Evolutionary conservation across 352 stramenopile species (phyloP), one percentile per base, ranked within the genome.

Genomic region (Blastocystis sp.): DNA sequence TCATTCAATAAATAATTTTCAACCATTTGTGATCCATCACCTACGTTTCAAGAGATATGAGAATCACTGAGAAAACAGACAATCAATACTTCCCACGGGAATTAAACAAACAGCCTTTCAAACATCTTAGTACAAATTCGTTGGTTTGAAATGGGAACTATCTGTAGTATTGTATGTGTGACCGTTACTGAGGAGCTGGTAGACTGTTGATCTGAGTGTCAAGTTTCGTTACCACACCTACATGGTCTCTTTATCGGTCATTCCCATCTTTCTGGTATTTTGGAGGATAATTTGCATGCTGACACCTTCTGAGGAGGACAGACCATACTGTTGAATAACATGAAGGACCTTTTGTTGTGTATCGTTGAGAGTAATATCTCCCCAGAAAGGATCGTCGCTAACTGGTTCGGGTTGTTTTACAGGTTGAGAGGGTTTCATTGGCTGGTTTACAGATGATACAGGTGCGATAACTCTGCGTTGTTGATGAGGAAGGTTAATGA

Each of bases 71-170:
- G 54, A 61, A 61, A 61, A 61, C 39, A 61, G 3, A 61, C 3
- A 7, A n/a, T 16, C 27, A 32, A 14, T n/a, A n/a, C 29, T 11
- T 54, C 29, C 29, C 37, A 27, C 37, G 43, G 37, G 51, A 52
- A 77, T 51, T 54, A 77, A 63, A 58, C 46, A 61, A 59, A 63
- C 69, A 80, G 46, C 56, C 7, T 35, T 11, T 11, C 56, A 11
- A 27, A 80, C 32, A 27, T n/a, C n/a, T 43, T 14, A 83, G 49
- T 42, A 83, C 21, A 83, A 35, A 43, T 83, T 83, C 0, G 71
- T 83, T 12, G 71, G 71, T 63, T 83, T 83, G 54, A 83, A 83
- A 37, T 83, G 71, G 19, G 71, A 83, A 1, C 46, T 66, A n/a
- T 83, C 71, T 24, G 66, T 42, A 35, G 71, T 83, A 27, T 83